These are phyloP conservation scores for Hanseniaspora taiwanica DNA, from an alignment of 805 yeast genomes.

Conservation along the genomic window DNA sequence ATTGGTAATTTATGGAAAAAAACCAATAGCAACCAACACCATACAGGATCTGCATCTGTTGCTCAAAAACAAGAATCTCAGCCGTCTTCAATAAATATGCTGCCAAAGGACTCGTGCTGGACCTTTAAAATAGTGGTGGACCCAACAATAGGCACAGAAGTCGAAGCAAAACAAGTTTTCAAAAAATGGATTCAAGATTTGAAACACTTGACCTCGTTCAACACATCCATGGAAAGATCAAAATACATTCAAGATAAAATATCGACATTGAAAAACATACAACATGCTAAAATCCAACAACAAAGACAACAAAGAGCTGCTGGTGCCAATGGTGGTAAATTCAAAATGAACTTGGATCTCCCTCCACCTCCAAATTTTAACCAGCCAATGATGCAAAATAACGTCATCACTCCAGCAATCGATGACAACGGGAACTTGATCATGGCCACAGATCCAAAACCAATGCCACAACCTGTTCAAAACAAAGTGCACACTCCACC, in stretches of 20 bases:
- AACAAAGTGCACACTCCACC: background rate
- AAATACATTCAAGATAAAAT: slow-evolving; percentile 28
- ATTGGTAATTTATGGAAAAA: too few relatives aligned
- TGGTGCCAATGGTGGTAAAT: background rate
- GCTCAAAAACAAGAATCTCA: too few relatives aligned
- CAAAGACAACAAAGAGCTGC: background rate
- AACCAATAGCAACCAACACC: too few relatives aligned
- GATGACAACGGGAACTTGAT: slow-evolving; percentile 27
- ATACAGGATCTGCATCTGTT: too few relatives aligned
- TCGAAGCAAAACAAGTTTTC: slow-evolving; percentile 24
- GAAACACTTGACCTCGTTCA: slow-evolving; percentile 35
- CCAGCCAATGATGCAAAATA: background rate
- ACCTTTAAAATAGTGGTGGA: slow-evolving; percentile 15
- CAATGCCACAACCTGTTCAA: background rate
- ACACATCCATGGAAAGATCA: slow-evolving; percentile 37
- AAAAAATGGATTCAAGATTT: slow-evolving; percentile 44
- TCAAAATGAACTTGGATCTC: slow-evolving; percentile 3
- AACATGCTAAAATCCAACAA: slow-evolving; percentile 3
- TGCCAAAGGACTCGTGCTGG: too few relatives aligned
- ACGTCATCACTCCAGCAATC: slow-evolving; percentile 22
- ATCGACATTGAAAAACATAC: slow-evolving; percentile 7
- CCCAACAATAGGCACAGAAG: slow-evolving; percentile 29
- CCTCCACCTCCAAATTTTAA: slow-evolving; percentile 2
- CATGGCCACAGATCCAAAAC: slow-evolving; percentile 15
- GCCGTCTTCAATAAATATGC: too few relatives aligned